Percentiles rank a stretch among this genome's conserved stretches.
phyloP scores from a whole-genome alignment of 371 early-diverging fungal genomes.

The Batrachochytrium dendrobatidis region DNA sequence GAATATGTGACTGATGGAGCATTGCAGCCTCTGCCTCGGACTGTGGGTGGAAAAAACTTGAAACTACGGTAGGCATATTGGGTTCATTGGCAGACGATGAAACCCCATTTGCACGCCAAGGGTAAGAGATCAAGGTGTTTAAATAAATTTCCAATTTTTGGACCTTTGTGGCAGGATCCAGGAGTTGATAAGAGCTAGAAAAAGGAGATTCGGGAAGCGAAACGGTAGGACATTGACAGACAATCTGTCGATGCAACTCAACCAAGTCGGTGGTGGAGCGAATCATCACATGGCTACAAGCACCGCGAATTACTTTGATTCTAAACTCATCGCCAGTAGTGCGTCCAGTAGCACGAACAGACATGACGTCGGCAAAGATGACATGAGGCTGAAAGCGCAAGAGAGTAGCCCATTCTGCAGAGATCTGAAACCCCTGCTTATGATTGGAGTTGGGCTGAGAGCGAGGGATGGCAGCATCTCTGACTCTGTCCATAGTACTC shows the following conservation, averaged over 20 bases:
- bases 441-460: neutral
- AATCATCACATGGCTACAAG: constrained; percentile 7
- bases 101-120: no score
- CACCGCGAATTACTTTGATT: constrained; percentile 9
- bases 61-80: no score
- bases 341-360: neutral
- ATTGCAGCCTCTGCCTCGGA: no score
- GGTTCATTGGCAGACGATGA: no score
- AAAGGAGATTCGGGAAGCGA: neutral
- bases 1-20: no score
- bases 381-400: neutral
- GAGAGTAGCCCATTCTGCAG: neutral
- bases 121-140: neutral
- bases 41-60: no score
- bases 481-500: no score
- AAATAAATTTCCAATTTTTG: neutral
- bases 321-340: constrained; percentile 3
- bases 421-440: neutral
- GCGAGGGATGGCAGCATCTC: no score
- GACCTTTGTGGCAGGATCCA: neutral
- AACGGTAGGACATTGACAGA: neutral
- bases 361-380: neutral
- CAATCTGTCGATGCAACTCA: neutral
- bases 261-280: constrained; percentile 10
- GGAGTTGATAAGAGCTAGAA: neutral